Base-by-base conservation (phyloP, 208 protist species). In the Acanthamoeba lenticulata region DNA sequence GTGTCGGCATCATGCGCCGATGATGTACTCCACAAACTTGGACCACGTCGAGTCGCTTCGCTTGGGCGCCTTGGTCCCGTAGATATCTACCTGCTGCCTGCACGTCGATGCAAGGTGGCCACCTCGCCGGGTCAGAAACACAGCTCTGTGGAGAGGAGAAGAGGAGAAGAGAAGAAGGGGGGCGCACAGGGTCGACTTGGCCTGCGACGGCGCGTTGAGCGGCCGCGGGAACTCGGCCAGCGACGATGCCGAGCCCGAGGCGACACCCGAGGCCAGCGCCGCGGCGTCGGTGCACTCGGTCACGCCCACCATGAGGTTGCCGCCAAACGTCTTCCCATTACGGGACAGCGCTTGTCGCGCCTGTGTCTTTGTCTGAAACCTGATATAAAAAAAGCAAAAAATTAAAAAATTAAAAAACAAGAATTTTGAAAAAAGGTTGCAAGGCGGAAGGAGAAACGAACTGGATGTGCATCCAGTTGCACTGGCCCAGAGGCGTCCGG, bases 401-500 rank as follows among this genome's bases (percentile, higher is more conserved):
- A 7, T 17, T 19, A 15, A 77, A 9, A n/a, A 44, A 36, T 47
- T 36, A 36, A n/a, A 36, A 45, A 0, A 81, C 34, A 47, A 27
- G 1, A n/a, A 81, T 3, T 44, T 1, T 27, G 24, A 38, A 29
- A 13, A 38, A 36, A 32, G 1, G 11, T 27, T 7, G 24, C 17
- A 38, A 27, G 11, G 29, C 9, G 17, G 19, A 5, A 60, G 0
- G 4, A 36, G 38, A 1, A 1, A 17, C 42, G 81, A 62, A 89
- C 81, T 89, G 81, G 11, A 89, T 89, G 49, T 89, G 81, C 47
- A 89, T 89, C 81, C 81, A 89, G 4, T 89, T 89, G 47, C 81
- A 89, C 24, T 89, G 47, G 2, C 47, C 81, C 21, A 65, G 21
- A 42, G 42, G 47, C 49, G n/a, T 89, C 47, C 62, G n/a, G 34